Percentiles rank a stretch among this genome's conserved stretches.
Conservation (phyloP, 2,329 filamentous ascomycete species). For the Pseudogymnoascus sp. region DNA sequence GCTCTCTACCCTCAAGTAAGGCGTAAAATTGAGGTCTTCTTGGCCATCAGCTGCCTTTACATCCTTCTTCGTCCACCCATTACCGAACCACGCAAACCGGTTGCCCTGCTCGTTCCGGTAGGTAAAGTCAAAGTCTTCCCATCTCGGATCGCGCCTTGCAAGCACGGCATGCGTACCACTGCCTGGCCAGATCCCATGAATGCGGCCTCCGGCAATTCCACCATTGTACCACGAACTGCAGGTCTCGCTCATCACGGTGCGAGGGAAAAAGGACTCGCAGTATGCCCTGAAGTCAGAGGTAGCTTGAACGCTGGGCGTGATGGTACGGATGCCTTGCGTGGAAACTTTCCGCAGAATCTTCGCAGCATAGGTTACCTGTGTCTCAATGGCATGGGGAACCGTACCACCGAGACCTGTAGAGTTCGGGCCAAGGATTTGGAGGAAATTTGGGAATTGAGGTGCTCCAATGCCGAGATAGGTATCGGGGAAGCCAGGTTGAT, state of each 20-base stretch:
- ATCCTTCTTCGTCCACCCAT: conserved; percentile 55
- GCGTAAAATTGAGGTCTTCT: conserved; percentile 36
- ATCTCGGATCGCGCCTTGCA: conserved; percentile 43
- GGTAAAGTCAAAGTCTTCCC: conserved; percentile 47
- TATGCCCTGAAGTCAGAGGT: conserved; percentile 57
- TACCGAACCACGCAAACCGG: conserved; percentile 51
- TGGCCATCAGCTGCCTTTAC: conserved; percentile 30
- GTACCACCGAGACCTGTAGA: conserved; percentile 50
- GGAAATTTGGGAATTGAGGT: conserved; percentile 12
- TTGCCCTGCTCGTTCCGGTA: conserved; percentile 7
- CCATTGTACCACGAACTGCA: conserved; percentile 68
- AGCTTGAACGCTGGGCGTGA: conserved; percentile 47
- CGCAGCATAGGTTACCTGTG: conserved; percentile 54
- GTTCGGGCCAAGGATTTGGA: conserved; percentile 11
- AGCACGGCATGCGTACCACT: conserved; percentile 53
- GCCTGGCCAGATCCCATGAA: conserved; percentile 62
- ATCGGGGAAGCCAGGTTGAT: conserved; percentile 23
- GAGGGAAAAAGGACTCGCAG: conserved; percentile 44
- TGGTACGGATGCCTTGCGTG: conserved; percentile 54
- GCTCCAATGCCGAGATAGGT: conserved; percentile 12
- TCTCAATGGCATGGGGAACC: conserved; percentile 57
- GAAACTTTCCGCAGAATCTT: conserved; percentile 58
- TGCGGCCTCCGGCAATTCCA: conserved; percentile 48
- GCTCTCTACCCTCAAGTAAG: conserved; percentile 42
- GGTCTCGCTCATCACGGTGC: conserved; percentile 48